These are phyloP conservation scores for Mimosa bimucronata DNA, from an alignment of 306 rosid genomes.

Conservation along the genomic window DNA sequence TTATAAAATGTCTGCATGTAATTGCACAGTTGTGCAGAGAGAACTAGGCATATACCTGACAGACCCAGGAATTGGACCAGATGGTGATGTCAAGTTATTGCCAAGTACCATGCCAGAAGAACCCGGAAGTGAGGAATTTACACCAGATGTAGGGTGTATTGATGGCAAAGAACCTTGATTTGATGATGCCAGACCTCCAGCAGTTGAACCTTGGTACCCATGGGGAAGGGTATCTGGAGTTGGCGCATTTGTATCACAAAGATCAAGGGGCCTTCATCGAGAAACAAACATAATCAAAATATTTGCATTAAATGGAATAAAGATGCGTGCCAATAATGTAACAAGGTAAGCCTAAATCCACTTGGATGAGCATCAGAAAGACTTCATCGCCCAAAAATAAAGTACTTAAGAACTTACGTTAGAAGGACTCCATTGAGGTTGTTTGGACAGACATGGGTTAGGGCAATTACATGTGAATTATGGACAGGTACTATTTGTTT, in stretches of 20 bases:
- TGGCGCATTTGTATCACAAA: conserved; percentile 74
- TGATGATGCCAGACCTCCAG: conserved; percentile 68
- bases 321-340: conserved; percentile 15
- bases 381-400: background rate
- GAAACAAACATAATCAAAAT: conserved; percentile 40
- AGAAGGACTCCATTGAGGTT: conserved; percentile 71
- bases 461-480: conserved; percentile 70
- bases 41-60: conserved; percentile 60
- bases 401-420: conserved; percentile 67
- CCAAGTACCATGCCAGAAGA: conserved; percentile 75
- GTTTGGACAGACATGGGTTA: conserved; percentile 74
- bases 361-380: conserved; percentile 22
- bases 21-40: conserved; percentile 5
- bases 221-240: conserved; percentile 62
- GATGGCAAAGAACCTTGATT: conserved; percentile 71
- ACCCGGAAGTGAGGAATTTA: conserved; percentile 69
- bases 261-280: conserved; percentile 93
- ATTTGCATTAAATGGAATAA: conserved; percentile 20
- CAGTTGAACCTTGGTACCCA: conserved; percentile 81
- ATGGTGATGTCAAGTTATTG: conserved; percentile 61
- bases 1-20: background rate
- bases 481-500: conserved; percentile 71
- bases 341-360: conserved; percentile 8
- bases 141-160: conserved; percentile 65
- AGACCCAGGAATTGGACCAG: conserved; percentile 60